Evolutionary conservation across 1,284 basidiomycete genomes (phyloP).

Genomic region (Sanghuangporus baumii): DNA sequence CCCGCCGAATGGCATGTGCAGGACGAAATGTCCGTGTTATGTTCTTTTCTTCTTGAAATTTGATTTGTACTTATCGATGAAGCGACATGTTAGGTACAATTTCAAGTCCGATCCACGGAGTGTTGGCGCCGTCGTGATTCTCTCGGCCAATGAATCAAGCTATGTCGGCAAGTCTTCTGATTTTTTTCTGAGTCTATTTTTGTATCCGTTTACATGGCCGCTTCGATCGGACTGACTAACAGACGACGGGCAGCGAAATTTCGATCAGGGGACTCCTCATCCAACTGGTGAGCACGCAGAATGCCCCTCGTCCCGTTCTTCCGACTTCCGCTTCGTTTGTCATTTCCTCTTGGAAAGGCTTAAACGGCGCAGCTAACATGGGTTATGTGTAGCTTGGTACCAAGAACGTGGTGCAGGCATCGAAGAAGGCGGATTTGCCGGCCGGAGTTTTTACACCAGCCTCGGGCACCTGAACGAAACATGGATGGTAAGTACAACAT

Average conservation of each 20-base stretch:
- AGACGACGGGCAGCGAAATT: conserved; percentile 47
- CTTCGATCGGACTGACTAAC: not conserved
- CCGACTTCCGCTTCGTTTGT: not conserved
- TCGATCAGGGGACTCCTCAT: conserved; percentile 58
- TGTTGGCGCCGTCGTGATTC: conserved; percentile 58
- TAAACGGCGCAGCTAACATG: not conserved
- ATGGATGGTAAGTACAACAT: conserved; percentile 43
- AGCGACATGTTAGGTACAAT: conserved; percentile 50
- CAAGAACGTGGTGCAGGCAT: conserved; percentile 63
- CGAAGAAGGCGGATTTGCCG: conserved; percentile 41
- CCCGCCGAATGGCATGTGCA: conserved; percentile 58
- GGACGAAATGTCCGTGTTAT: conserved; percentile 44
- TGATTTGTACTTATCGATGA: not conserved
- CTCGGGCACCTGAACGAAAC: conserved; percentile 72
- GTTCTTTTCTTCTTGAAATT: not conserved
- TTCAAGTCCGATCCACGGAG: conserved; percentile 71
- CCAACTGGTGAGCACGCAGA: conserved; percentile 43
- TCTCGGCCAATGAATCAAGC: conserved; percentile 64
- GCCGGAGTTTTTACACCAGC: conserved; percentile 79
- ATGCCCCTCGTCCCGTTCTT: not conserved
- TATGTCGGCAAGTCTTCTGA: conserved; percentile 43
- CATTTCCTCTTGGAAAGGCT: not conserved
- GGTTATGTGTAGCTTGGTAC: conserved; percentile 60
- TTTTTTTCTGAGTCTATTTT: not conserved
- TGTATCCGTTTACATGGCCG: not conserved